phyloP scores from a whole-genome alignment of 768 basidiomycete genomes.

The Floccularia luteovirens region DNA sequence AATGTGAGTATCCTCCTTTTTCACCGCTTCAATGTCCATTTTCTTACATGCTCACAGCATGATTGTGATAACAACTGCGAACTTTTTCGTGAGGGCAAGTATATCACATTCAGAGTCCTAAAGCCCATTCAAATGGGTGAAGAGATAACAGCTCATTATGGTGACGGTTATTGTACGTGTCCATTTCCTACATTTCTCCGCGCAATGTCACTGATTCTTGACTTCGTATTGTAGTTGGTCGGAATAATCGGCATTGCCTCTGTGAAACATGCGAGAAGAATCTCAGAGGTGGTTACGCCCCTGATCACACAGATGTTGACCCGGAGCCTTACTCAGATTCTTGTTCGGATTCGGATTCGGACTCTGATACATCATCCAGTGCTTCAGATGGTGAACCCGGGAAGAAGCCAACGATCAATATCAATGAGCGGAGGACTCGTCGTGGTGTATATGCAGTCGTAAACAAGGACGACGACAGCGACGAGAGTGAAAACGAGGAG shows the following conservation, averaged over 20 bases:
- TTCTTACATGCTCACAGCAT: slow-evolving; percentile 48
- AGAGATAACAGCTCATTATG: slow-evolving; percentile 87
- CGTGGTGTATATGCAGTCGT: slow-evolving; percentile 76
- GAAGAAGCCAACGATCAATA: slow-evolving; percentile 36
- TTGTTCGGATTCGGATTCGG: slow-evolving; percentile 35
- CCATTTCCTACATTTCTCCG: slow-evolving; percentile 8
- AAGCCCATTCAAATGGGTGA: slow-evolving; percentile 73
- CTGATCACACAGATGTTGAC: slow-evolving; percentile 42
- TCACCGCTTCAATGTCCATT: slow-evolving; percentile 10
- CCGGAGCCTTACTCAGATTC: slow-evolving; percentile 33
- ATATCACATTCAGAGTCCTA: slow-evolving; percentile 83
- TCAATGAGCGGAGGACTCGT: slow-evolving; percentile 76
- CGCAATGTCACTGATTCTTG: slow-evolving; percentile 11
- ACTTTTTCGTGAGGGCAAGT: slow-evolving; percentile 80
- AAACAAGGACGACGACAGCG: slow-evolving; percentile 51
- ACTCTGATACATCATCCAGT: slow-evolving; percentile 30
- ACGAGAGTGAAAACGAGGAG: slow-evolving; percentile 54
- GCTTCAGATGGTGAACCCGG: slow-evolving; percentile 34
- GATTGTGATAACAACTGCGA: slow-evolving; percentile 89
- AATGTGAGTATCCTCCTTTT: slow-evolving; percentile 52
- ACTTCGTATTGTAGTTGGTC: slow-evolving; percentile 22
- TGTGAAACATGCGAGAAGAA: slow-evolving; percentile 83
- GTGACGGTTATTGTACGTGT: slow-evolving; percentile 82
- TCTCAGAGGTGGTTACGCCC: slow-evolving; percentile 68
- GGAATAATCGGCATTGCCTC: slow-evolving; percentile 48